phyloP scores from a whole-genome alignment of 257 asterid genomes.

The Jasminum sambac region DNA sequence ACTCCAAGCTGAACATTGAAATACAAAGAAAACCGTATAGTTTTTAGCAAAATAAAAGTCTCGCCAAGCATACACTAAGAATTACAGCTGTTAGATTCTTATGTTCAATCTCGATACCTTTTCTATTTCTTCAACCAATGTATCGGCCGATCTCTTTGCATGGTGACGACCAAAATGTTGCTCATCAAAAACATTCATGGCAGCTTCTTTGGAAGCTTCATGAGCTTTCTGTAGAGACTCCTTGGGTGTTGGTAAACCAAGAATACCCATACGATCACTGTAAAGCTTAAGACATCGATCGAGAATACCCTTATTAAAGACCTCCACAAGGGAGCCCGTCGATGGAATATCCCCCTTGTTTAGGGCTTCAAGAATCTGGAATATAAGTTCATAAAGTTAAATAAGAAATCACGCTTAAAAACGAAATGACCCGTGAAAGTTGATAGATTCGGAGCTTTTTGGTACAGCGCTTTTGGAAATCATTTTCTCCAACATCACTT shows the following conservation, averaged over 20 bases:
- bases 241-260: constrained; percentile 62
- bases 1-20: no score
- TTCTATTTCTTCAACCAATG: constrained; percentile 72
- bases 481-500: no score
- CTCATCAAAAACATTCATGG: constrained; percentile 69
- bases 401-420: not conserved
- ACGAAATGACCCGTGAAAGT: not conserved
- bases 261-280: constrained; percentile 45
- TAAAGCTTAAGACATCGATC: constrained; percentile 77
- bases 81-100: constrained; percentile 1
- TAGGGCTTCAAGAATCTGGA: constrained; percentile 92
- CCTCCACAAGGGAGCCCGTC: constrained; percentile 95
- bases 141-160: constrained; percentile 87
- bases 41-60: no score
- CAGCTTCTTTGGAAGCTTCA: constrained; percentile 55
- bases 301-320: constrained; percentile 81
- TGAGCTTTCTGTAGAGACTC: constrained; percentile 65
- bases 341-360: constrained; percentile 99
- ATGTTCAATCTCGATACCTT: constrained; percentile 43
- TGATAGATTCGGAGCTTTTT: not conserved
- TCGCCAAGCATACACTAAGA: not conserved
- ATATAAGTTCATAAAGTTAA: constrained; percentile 22
- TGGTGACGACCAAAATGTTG: constrained; percentile 95
- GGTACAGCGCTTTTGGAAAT: no score
- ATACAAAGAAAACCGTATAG: no score